A percentile compares a stretch with the other conserved stretches of the same genome.
phyloP scores from a whole-genome alignment of 139 green algal species.

The Chlorella sp. region DNA sequence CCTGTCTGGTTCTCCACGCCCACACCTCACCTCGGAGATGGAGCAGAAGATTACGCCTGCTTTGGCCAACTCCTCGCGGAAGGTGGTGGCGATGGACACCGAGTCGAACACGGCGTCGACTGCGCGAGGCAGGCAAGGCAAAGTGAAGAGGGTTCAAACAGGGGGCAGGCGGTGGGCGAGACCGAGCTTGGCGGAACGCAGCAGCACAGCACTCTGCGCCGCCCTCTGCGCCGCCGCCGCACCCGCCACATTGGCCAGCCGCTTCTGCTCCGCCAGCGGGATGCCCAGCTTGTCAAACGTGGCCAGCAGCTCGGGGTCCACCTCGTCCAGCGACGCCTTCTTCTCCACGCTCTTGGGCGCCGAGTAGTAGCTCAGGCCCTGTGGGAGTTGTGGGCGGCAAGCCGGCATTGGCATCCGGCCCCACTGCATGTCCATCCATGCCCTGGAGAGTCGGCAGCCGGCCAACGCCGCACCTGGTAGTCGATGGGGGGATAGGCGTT shows the following conservation, averaged over 20 bases:
- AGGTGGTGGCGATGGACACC: constrained; percentile 99
- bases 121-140: too few species aligned
- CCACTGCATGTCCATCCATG: too few species aligned
- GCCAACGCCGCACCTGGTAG: too few species aligned
- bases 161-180: too few species aligned
- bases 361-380: constrained; percentile 93
- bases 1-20: too few species aligned
- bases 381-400: too few species aligned
- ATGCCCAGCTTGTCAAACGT: constrained; percentile 99
- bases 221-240: too few species aligned
- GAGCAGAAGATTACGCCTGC: constrained; percentile 97
- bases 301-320: constrained; percentile 95
- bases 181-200: too few species aligned
- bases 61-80: constrained; percentile 93
- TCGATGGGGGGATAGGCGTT: constrained; percentile 78
- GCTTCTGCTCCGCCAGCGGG: constrained; percentile 97
- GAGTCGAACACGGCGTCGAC: constrained; percentile 99
- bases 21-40: constrained; percentile 96
- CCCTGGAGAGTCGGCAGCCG: too few species aligned
- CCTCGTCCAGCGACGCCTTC: constrained; percentile 87
- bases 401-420: too few species aligned
- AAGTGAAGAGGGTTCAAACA: too few species aligned
- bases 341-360: constrained; percentile 94
- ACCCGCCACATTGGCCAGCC: constrained; percentile 95
- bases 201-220: too few species aligned